Base-by-base conservation (phyloP, 2,329 filamentous ascomycete species). In the Pochonia chlamydosporia region DNA sequence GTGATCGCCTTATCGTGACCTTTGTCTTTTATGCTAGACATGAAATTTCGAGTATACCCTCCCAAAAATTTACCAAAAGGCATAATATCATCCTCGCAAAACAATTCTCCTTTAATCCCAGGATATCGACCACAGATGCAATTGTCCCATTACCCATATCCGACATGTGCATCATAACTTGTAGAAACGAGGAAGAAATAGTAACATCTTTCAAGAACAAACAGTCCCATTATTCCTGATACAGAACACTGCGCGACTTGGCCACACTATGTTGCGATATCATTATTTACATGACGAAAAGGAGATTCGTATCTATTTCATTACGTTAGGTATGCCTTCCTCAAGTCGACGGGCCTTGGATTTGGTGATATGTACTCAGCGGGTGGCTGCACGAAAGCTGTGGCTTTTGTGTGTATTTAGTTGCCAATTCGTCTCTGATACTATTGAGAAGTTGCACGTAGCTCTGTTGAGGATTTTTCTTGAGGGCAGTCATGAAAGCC, bases 351-450 rank as follows among this genome's bases (percentile, higher is more conserved):
- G 36, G 18, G 21, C 39, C 28, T 41, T 40, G 40, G 41, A 33
- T 23, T 31, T 20, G 35, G 44, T 40, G 47, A 40, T 37, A 70
- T 83, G 73, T 83, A 96, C 92, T 89, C 66, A 99, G 74, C 47
- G 93, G 93, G 68, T 99, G 93, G 69, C 91, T 96, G 73, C 90
- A 95, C 62, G 91, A 97, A 57, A 99, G 74, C 74, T 99, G 93
- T 49, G 93, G 93, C 74, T 95, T 96, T 73, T 99, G 93, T 10
- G 79, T 79, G 65, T 99, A 99, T 63, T 92, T 92, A 43, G 81
- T 82, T 52, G 88, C 73, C 52, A 99, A 76, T 68, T 97, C 90
- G 57, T 96, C 91, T 53, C 93, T 87, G 60, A 99, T 96, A 68
- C 85, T 96, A 75, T 96, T 97, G 59, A 99, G 79, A 52, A 99